Evolutionary conservation across 129 eudicot species (phyloP), one percentile per base, ranked within the genome.

Genomic region (Glebionis coronaria): DNA sequence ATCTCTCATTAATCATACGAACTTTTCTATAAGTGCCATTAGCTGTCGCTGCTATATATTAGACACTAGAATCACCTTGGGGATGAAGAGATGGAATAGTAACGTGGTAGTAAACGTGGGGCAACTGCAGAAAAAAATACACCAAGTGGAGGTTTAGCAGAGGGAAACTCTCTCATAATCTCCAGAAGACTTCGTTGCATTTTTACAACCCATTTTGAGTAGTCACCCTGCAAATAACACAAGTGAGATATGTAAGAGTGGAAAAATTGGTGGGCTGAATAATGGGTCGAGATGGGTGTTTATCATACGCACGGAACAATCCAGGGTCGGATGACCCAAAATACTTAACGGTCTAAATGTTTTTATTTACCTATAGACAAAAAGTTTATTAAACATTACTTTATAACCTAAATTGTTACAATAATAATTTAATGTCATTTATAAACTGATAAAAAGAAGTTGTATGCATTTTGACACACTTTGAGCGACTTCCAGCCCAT

Each of bases 21-120:
- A 25, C 28, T 23, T 25, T 14, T 4, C 11, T 9, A 53, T 8
- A 53, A 53, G 9, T 14, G 56, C 9, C 10, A 50, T 53, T 21
- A 69, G 29, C 14, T 61, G 50, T 35, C 25, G 40, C 25, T 31
- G n/a, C 4, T 31, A 53, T 49, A 23, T 40, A 49, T 51, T 5
- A 44, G 31, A 53, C 40, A 9, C 27, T 16, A 63, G 1, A 56
- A 58, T 45, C 21, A 90, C 97, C 86, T 78, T 0, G 97, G 95
- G 16, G 97, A 90, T 35, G 95, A 90, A 20, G 97, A 90, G 28
- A 90, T 90, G 11, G 97, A 90, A 78, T 90, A 90, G 74, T 86
- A 86, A 28, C 91, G 80, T 44, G 95, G 88, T 70, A 84, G 95
- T 66, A 90, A 76, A 18, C 85, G 88, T 23, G 95, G 95, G 49